Conservation (phyloP, 805 yeast species). For the Yamadazyma sp. region DNA sequence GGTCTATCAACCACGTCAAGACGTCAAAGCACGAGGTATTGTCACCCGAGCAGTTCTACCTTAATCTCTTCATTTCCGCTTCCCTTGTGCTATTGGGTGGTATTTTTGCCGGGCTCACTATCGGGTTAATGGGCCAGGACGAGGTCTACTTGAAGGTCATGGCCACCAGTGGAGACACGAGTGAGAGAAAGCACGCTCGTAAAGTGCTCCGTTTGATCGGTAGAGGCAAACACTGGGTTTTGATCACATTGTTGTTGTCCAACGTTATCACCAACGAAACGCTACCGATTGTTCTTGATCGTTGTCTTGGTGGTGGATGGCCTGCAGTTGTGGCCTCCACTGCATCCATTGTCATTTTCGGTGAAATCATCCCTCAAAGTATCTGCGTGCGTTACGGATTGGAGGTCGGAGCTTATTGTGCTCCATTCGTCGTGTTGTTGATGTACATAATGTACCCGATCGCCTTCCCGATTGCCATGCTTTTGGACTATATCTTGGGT, state of each 20-base stretch:
- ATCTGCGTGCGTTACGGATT: constrained; percentile 91
- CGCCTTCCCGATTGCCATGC: constrained; percentile 83
- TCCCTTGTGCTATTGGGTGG: constrained; percentile 75
- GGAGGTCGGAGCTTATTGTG: constrained; percentile 83
- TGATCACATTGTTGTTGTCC: constrained; percentile 80
- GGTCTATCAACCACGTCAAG: constrained; percentile 15
- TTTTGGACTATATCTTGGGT: constrained; percentile 81
- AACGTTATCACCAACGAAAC: constrained; percentile 95
- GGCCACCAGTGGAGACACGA: constrained; percentile 75
- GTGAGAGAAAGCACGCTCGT: constrained; percentile 66
- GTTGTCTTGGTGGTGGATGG: constrained; percentile 96
- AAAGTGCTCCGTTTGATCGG: constrained; percentile 72
- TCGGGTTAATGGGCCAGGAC: constrained; percentile 97
- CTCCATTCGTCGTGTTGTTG: constrained; percentile 80
- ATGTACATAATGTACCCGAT: constrained; percentile 92
- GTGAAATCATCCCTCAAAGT: constrained; percentile 95
- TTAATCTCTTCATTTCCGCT: constrained; percentile 54
- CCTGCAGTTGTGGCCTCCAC: constrained; percentile 95
- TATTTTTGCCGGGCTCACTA: constrained; percentile 90
- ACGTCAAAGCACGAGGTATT: constrained; percentile 18
- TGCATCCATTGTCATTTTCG: constrained; percentile 87
- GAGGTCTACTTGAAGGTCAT: constrained; percentile 92
- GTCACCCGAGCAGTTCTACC: constrained; percentile 43
- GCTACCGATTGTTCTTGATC: constrained; percentile 87
- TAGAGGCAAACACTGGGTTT: constrained; percentile 93